A percentile compares a stretch with the other conserved stretches of the same genome.
These are phyloP conservation scores for Hebeloma cylindrosporum DNA, from an alignment of 768 basidiomycete genomes.

Conservation along the genomic window DNA sequence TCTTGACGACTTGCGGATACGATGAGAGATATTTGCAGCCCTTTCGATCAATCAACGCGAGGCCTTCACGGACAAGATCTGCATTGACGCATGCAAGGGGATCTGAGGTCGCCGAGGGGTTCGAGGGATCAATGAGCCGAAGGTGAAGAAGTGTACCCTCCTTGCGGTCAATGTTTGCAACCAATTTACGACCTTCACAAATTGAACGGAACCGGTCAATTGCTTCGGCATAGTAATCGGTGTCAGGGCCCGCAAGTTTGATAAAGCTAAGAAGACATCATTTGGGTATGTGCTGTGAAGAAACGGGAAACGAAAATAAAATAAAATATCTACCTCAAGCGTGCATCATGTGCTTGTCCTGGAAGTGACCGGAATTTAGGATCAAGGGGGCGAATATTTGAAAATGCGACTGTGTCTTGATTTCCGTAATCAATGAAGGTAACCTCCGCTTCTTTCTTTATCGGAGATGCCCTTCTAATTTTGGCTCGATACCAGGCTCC, in stretches of 20 bases:
- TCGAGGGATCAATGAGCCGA: constrained; percentile 86
- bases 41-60: constrained; percentile 78
- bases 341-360: constrained; percentile 93
- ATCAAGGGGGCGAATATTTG: constrained; percentile 87
- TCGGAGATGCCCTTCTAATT: constrained; percentile 79
- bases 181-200: constrained; percentile 91
- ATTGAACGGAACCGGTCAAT: constrained; percentile 81
- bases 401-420: constrained; percentile 82
- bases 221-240: constrained; percentile 87
- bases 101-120: constrained; percentile 66
- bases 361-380: constrained; percentile 85
- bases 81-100: constrained; percentile 83
- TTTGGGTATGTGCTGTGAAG: not conserved
- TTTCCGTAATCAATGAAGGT: constrained; percentile 97
- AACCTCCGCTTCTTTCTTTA: constrained; percentile 93
- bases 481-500: constrained; percentile 96
- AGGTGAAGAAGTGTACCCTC: constrained; percentile 82
- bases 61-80: constrained; percentile 85
- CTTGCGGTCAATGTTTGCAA: constrained; percentile 91
- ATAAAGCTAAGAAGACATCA: constrained; percentile 75
- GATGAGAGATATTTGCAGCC: constrained; percentile 68
- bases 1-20: constrained; percentile 68
- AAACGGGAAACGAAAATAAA: not conserved
- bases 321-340: constrained; percentile 60
- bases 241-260: constrained; percentile 74